These are phyloP conservation scores for Ogataea saltuana DNA, from an alignment of 805 yeast genomes.

Conservation along the genomic window DNA sequence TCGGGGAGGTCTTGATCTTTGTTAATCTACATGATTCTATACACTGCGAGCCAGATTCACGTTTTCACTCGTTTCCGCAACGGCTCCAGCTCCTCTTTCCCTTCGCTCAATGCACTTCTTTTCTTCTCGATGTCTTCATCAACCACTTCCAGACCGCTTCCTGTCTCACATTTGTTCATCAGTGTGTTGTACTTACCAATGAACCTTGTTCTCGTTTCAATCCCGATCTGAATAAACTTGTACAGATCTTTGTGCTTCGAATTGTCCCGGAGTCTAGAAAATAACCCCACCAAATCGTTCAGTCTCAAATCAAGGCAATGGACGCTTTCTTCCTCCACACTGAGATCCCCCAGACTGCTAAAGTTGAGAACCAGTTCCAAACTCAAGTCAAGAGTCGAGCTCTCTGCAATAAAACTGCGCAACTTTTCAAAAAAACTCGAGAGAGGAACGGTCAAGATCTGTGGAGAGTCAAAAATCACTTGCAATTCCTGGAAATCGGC, in stretches of 20 bases:
- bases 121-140: conserved; percentile 10
- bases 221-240: conserved; percentile 25
- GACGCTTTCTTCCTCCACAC: conserved; percentile 29
- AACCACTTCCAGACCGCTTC: conserved; percentile 24
- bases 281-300: conserved; percentile 25
- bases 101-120: conserved; percentile 6
- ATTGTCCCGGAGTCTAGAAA: conserved; percentile 24
- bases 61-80: conserved; percentile 6
- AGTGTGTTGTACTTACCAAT: conserved; percentile 11
- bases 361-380: conserved; percentile 23
- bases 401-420: conserved; percentile 12
- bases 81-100: conserved; percentile 7
- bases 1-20: background rate
- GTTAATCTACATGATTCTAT: conserved; percentile 1
- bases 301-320: conserved; percentile 17
- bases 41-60: background rate
- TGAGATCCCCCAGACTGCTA: conserved; percentile 24
- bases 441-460: conserved; percentile 14
- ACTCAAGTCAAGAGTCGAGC: conserved; percentile 9
- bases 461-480: conserved; percentile 21
- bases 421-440: conserved; percentile 13
- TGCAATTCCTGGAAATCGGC: conserved; percentile 26
- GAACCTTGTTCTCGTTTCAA: conserved; percentile 19
- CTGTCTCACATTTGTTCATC: conserved; percentile 8
- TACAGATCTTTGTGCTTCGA: conserved; percentile 27